phyloP scores from a whole-genome alignment of 108 stramenopile genomes.

The Epithemia pelagica region DNA sequence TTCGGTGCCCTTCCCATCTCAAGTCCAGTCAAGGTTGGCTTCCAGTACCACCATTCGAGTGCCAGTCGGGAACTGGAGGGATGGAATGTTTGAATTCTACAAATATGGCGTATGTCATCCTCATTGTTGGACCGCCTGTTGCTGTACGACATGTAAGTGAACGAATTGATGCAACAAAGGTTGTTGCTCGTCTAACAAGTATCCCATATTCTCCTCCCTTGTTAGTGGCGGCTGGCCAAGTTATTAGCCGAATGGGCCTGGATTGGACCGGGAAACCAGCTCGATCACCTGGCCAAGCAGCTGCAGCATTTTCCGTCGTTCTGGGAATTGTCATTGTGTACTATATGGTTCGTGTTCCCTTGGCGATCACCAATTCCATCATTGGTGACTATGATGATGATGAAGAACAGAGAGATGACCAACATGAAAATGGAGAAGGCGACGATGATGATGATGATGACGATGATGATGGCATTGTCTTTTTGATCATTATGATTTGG shows the following conservation, averaged over 20 bases:
- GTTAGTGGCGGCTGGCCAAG: conserved; percentile 10
- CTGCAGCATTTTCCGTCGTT: conserved; percentile 6
- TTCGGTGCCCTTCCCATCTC: conserved; percentile 16
- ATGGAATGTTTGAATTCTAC: conserved; percentile 3
- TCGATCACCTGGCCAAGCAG: not conserved
- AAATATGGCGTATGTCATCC: conserved; percentile 11
- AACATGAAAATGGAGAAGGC: too few species aligned
- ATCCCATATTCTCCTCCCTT: not conserved
- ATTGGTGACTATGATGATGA: too few species aligned
- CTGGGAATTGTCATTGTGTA: not conserved
- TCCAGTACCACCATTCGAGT: not conserved
- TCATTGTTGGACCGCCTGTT: conserved; percentile 5
- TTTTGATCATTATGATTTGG: not conserved
- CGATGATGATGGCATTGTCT: not conserved
- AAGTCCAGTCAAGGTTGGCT: not conserved
- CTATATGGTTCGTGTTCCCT: not conserved
- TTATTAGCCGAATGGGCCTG: conserved; percentile 9
- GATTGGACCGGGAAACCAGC: conserved; percentile 8
- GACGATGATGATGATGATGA: not conserved
- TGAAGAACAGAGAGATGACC: too few species aligned
- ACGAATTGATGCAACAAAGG: not conserved
- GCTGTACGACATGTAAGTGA: conserved; percentile 2
- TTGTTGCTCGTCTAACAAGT: not conserved
- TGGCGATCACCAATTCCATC: conserved; percentile 1
- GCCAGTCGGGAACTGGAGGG: conserved; percentile 15